Percentiles rank a stretch among this genome's conserved stretches.
Conservation (phyloP, 2,329 filamentous ascomycete genomes). For the Calonectria pteridis region DNA sequence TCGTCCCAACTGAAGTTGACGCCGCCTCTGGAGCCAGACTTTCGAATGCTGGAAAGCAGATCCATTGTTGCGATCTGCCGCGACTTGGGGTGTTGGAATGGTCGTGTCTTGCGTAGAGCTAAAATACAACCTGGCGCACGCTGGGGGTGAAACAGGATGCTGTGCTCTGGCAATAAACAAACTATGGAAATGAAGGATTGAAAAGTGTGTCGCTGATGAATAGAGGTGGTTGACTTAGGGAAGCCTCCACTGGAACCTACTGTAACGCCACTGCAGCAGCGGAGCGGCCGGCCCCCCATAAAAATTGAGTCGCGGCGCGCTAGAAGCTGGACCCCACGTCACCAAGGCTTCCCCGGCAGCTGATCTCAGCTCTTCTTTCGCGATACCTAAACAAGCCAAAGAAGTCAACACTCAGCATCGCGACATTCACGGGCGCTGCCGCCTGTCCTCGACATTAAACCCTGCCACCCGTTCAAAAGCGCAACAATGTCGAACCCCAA, state of each 20-base stretch:
- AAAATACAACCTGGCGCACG: neutral
- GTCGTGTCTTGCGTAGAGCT: neutral
- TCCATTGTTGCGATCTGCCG: conserved; percentile 73
- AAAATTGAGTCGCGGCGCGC: conserved; percentile 13
- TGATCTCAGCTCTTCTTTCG: conserved; percentile 1
- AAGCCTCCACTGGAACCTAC: neutral
- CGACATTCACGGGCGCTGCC: neutral
- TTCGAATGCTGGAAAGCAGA: conserved; percentile 91
- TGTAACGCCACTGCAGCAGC: conserved; percentile 20
- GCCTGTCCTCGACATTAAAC: neutral
- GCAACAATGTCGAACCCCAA: conserved; percentile 58
- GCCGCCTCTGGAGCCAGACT: conserved; percentile 90
- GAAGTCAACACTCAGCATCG: neutral
- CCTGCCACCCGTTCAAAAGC: neutral
- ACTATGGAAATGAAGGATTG: neutral
- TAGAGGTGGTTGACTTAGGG: neutral
- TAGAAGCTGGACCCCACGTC: conserved; percentile 36
- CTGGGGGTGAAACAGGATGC: neutral
- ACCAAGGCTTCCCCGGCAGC: conserved; percentile 26
- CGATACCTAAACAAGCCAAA: conserved; percentile 3
- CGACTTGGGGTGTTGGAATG: conserved; percentile 1
- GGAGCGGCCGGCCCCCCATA: conserved; percentile 12
- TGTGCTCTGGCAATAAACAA: neutral
- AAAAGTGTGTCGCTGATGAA: neutral
- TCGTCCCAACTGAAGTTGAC: conserved; percentile 98